These are phyloP conservation scores for Sarocladium oryzae DNA, from an alignment of 2,329 filamentous ascomycete species.

Conservation along the genomic window DNA sequence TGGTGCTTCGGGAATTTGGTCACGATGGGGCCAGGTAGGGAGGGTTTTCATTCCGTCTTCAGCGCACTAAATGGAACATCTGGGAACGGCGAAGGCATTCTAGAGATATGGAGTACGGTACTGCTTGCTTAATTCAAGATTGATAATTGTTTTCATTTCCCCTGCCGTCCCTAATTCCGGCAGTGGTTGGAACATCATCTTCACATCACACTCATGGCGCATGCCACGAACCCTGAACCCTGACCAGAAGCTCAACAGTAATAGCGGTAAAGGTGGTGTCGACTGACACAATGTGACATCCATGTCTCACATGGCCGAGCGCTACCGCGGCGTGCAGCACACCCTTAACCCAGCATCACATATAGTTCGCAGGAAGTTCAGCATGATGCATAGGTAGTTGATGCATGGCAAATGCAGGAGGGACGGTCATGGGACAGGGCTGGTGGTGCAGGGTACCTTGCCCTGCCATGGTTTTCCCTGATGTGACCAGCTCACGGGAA, in stretches of 20 bases:
- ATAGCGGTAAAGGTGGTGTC: constrained; percentile 5
- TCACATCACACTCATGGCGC: background rate
- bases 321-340: constrained; percentile 1
- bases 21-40: background rate
- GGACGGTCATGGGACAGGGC: constrained; percentile 1
- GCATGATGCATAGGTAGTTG: background rate
- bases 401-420: background rate
- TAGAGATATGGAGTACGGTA: no score
- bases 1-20: background rate
- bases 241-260: no score
- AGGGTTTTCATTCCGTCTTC: no score
- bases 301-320: constrained; percentile 8
- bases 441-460: background rate
- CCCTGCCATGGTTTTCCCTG: background rate
- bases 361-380: constrained; percentile 7
- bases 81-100: no score
- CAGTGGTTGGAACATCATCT: background rate
- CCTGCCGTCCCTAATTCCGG: no score
- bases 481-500: constrained; percentile 1
- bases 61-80: background rate
- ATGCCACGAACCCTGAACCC: background rate
- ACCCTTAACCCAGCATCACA: background rate
- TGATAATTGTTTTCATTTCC: no score
- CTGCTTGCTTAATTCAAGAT: no score
- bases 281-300: constrained; percentile 10